A percentile compares a stretch with the other conserved stretches of the same genome.
These are phyloP conservation scores for Puccinia coronata DNA, from an alignment of 1,284 basidiomycete species.

Conservation along the genomic window DNA sequence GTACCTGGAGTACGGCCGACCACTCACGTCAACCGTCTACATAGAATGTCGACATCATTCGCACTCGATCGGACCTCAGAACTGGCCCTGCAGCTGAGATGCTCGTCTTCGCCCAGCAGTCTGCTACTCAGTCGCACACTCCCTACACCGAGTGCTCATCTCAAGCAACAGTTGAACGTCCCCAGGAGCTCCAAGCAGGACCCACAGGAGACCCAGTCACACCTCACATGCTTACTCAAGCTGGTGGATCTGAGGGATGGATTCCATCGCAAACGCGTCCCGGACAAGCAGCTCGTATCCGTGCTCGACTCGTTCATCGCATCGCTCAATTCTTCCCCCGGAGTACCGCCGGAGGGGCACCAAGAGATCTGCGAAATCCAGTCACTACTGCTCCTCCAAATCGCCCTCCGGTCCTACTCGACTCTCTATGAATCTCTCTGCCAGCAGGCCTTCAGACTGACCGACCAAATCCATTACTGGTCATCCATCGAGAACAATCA, in stretches of 20 bases:
- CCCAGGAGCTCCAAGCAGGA: not conserved
- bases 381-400: constrained; percentile 19
- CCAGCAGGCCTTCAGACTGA: not conserved
- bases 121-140: not conserved
- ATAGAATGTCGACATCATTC: constrained; percentile 27
- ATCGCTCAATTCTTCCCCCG: not conserved
- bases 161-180: not conserved
- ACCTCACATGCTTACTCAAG: not conserved
- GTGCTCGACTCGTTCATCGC: constrained; percentile 8
- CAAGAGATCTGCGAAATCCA: not conserved
- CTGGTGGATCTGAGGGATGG: not conserved
- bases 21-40: no score
- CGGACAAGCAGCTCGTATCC: not conserved
- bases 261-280: constrained; percentile 3
- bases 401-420: constrained; percentile 22
- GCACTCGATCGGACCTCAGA: constrained; percentile 5
- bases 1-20: no score
- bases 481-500: constrained; percentile 14
- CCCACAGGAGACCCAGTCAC: not conserved
- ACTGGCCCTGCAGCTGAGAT: constrained; percentile 7
- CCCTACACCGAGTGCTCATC: no score
- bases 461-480: constrained; percentile 36
- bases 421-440: constrained; percentile 14
- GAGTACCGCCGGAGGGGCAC: not conserved
- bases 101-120: constrained; percentile 2